A percentile compares a stretch with the other conserved stretches of the same genome.
phyloP scores from a whole-genome alignment of 2,329 filamentous ascomycete species.

The Lizonia empirigonia region DNA sequence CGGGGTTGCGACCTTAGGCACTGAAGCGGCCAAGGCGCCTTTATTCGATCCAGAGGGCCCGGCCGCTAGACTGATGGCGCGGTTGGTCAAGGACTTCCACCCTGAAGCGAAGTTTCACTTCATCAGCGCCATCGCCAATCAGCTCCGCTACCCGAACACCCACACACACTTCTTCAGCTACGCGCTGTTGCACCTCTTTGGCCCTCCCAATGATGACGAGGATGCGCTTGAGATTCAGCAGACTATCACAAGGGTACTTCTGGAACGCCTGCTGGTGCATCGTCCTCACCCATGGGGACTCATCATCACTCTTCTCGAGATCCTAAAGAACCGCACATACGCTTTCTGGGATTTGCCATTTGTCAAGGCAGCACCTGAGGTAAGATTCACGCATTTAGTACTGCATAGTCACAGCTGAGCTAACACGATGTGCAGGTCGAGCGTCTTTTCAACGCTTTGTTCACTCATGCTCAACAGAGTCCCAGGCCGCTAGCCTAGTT shows the following conservation, averaged over 20 bases:
- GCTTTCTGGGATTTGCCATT: conserved; percentile 92
- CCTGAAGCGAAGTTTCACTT: conserved; percentile 85
- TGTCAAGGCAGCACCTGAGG: conserved; percentile 87
- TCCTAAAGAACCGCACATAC: conserved; percentile 89
- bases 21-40: conserved; percentile 63
- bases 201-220: conserved; percentile 59
- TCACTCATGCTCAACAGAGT: conserved; percentile 55
- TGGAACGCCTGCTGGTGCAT: conserved; percentile 86
- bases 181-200: conserved; percentile 82
- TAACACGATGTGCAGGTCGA: conserved; percentile 48
- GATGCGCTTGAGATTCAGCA: conserved; percentile 80
- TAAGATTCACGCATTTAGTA: conserved; percentile 32
- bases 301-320: conserved; percentile 83
- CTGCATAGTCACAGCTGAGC: conserved; percentile 17
- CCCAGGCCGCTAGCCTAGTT: conserved; percentile 47
- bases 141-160: conserved; percentile 86
- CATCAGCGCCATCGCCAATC: conserved; percentile 83
- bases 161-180: conserved; percentile 94
- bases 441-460: conserved; percentile 53
- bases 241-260: conserved; percentile 84
- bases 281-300: conserved; percentile 97
- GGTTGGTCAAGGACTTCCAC: conserved; percentile 74
- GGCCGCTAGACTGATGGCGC: conserved; percentile 74
- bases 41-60: conserved; percentile 69
- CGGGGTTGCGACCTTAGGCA: conserved; percentile 71